phyloP scores from a whole-genome alignment of 805 yeast genomes.

The Candida morakotiae region DNA sequence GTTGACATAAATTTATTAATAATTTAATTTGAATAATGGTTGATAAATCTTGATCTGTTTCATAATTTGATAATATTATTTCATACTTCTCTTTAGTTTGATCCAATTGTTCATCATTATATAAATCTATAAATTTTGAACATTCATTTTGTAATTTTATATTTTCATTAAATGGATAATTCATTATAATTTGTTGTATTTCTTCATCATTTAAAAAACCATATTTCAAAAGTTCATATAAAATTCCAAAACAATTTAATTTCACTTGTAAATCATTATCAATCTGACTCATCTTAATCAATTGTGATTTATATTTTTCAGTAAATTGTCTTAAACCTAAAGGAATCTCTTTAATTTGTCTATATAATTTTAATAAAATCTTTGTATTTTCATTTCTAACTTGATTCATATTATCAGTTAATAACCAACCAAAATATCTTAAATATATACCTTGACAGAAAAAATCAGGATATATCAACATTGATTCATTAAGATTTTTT shows the following conservation, averaged over 20 bases:
- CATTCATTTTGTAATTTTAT: conserved; percentile 41
- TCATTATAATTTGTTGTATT: conserved; percentile 26
- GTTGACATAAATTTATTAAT: conserved; percentile 4
- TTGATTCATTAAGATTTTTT: conserved; percentile 62
- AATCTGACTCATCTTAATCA: conserved; percentile 51
- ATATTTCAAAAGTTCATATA: conserved; percentile 50
- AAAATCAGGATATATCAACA: conserved; percentile 62
- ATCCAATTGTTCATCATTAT: conserved; percentile 32
- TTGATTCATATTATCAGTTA: conserved; percentile 60
- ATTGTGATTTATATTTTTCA: conserved; percentile 62
- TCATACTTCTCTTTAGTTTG: conserved; percentile 17
- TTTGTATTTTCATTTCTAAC: conserved; percentile 67
- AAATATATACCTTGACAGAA: conserved; percentile 68
- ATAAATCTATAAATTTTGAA: conserved; percentile 49
- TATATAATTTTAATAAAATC: conserved; percentile 48
- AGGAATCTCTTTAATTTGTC: conserved; percentile 27
- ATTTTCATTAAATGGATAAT: conserved; percentile 5
- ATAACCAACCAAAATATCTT: conserved; percentile 78
- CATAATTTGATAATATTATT: not conserved
- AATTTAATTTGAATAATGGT: conserved; percentile 10
- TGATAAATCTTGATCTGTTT: conserved; percentile 1
- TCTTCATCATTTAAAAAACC: conserved; percentile 67
- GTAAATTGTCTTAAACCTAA: conserved; percentile 75
- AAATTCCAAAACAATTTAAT: conserved; percentile 43
- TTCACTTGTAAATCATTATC: conserved; percentile 51